phyloP scores from a whole-genome alignment of 1,284 basidiomycete genomes.

The Abortiporus biennis region DNA sequence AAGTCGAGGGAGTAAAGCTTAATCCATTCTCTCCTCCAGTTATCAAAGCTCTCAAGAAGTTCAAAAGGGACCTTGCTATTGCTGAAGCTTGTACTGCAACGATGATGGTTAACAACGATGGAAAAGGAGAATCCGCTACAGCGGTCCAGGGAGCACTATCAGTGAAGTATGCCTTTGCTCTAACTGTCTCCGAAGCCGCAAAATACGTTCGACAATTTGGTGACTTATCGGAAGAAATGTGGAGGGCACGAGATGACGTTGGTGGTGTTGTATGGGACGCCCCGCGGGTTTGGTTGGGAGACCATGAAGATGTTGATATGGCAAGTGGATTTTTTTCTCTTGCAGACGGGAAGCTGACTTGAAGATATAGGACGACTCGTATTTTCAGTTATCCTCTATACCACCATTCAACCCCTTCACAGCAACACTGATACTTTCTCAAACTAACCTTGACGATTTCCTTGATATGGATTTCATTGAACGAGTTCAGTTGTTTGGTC shows the following conservation, averaged over 20 bases:
- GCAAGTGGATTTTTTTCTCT: too few relatives aligned
- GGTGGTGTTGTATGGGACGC: conserved; percentile 48
- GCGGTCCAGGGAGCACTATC: too few relatives aligned
- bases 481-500: conserved; percentile 39
- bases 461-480: conserved; percentile 42
- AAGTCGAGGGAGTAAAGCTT: conserved; percentile 24
- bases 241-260: conserved; percentile 33
- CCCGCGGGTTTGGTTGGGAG: conserved; percentile 54
- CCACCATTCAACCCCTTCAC: conserved; percentile 64
- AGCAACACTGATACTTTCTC: conserved; percentile 53
- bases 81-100: conserved; percentile 46
- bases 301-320: too few relatives aligned
- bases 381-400: conserved; percentile 42
- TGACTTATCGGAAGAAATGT: conserved; percentile 44
- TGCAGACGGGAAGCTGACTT: too few relatives aligned
- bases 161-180: conserved; percentile 60
- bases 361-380: too few relatives aligned
- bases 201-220: conserved; percentile 48
- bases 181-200: conserved; percentile 51
- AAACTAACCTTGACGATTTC: conserved; percentile 48
- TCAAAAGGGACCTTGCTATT: conserved; percentile 54
- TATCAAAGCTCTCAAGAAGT: conserved; percentile 57
- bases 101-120: too few relatives aligned
- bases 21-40: conserved; percentile 53
- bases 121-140: conserved; percentile 27